A percentile compares a stretch with the other conserved stretches of the same genome.
These are phyloP conservation scores for Candida anutae DNA, from an alignment of 1,139 yeast genomes.

Conservation along the genomic window DNA sequence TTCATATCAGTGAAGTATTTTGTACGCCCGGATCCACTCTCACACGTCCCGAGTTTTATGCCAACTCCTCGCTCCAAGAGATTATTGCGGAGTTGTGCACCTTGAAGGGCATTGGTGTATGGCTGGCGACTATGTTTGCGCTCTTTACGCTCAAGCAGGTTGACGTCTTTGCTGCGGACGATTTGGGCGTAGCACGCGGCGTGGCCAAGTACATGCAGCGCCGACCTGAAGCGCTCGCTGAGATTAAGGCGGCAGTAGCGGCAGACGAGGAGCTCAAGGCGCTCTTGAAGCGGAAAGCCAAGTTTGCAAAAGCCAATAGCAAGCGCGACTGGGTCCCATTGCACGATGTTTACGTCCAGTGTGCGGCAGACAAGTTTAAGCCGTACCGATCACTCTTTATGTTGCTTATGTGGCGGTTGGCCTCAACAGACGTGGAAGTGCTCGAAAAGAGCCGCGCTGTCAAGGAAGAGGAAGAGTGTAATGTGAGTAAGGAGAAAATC, in stretches of 20 bases:
- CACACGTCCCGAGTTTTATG: constrained; percentile 20
- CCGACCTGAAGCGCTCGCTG: constrained; percentile 44
- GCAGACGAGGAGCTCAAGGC: constrained; percentile 21
- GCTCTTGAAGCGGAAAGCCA: constrained; percentile 26
- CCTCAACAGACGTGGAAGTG: constrained; percentile 52
- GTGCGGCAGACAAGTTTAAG: constrained; percentile 47
- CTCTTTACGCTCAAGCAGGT: constrained; percentile 58
- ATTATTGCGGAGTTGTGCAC: constrained; percentile 47
- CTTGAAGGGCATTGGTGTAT: constrained; percentile 77
- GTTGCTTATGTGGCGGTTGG: constrained; percentile 67
- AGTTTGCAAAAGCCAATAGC: constrained; percentile 32
- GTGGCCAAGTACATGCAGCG: constrained; percentile 52
- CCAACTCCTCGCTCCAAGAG: constrained; percentile 28
- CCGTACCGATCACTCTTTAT: constrained; percentile 69
- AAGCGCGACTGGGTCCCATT: constrained; percentile 52
- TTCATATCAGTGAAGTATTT: constrained; percentile 55
- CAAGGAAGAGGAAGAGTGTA: too few species aligned
- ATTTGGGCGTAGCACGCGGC: constrained; percentile 82
- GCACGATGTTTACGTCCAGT: constrained; percentile 51
- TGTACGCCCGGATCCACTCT: constrained; percentile 28
- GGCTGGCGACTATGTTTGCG: constrained; percentile 90
- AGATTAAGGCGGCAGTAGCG: constrained; percentile 27
- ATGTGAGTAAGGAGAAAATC: too few species aligned
- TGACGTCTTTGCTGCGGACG: constrained; percentile 72
- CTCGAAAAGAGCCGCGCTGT: too few species aligned